Conservation (phyloP, 371 early-diverging fungal genomes). For the Lichtheimia corymbifera region DNA sequence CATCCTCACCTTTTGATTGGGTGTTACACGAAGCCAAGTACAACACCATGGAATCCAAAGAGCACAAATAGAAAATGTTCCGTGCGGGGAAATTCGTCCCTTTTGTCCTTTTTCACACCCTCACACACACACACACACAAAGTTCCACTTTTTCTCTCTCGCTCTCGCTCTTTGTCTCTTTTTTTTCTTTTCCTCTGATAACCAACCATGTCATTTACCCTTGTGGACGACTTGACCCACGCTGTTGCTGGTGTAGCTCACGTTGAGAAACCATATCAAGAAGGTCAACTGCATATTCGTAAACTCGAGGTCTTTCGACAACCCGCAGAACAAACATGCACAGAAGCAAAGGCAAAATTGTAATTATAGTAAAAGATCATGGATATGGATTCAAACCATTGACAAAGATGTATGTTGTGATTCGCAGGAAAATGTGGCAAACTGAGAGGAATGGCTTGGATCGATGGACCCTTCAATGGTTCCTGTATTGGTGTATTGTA, state of each 20-base stretch:
- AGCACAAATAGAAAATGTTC: constrained; percentile 5
- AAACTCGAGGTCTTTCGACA: constrained; percentile 30
- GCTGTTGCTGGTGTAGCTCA: constrained; percentile 45
- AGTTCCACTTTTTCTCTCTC: constrained; percentile 1
- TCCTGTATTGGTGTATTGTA: constrained; percentile 36
- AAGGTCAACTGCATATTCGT: constrained; percentile 24
- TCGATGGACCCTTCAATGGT: constrained; percentile 44
- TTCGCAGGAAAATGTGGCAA: constrained; percentile 31
- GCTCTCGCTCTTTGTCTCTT: constrained; percentile 9
- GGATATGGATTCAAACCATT: not conserved
- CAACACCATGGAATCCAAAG: too few species aligned
- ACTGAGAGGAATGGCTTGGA: constrained; percentile 28
- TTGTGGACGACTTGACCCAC: constrained; percentile 34
- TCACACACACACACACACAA: too few species aligned
- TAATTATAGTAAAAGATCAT: constrained; percentile 16
- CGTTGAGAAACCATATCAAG: constrained; percentile 36
- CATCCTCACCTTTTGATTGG: constrained; percentile 4
- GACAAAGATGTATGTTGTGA: not conserved
- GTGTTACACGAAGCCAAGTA: too few species aligned
- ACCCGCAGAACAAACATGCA: constrained; percentile 31
- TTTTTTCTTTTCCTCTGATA: constrained; percentile 9
- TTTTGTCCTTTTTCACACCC: constrained; percentile 5
- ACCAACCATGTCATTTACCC: constrained; percentile 23
- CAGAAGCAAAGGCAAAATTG: constrained; percentile 42
- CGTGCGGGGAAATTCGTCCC: constrained; percentile 2